Evolutionary conservation across 202 grass and related monocot genomes (phyloP).

Genomic region (Dendrocalamus latiflorus): DNA sequence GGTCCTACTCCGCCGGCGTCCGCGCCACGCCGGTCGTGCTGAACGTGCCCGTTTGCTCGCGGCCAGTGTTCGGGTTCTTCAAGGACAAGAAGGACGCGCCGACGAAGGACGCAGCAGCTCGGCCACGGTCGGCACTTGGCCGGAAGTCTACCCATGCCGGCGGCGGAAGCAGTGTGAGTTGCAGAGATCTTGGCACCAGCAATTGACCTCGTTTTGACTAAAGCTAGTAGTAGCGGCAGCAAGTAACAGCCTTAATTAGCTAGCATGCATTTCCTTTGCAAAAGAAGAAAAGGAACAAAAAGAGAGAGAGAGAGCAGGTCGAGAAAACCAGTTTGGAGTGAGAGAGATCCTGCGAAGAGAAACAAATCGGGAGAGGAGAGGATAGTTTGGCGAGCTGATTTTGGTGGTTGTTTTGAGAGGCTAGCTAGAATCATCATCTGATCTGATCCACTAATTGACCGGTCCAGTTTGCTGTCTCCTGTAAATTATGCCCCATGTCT

Average conservation of each 20-base stretch:
- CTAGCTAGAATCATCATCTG: neutral
- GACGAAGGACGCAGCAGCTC: too few relatives aligned
- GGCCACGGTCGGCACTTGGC: too few relatives aligned
- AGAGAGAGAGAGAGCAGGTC: neutral
- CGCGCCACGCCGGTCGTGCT: too few relatives aligned
- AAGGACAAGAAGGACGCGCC: too few relatives aligned
- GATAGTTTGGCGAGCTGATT: slow-evolving; percentile 12
- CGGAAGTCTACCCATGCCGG: neutral
- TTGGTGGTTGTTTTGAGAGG: neutral
- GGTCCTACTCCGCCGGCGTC: too few relatives aligned
- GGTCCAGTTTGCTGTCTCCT: neutral
- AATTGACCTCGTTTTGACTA: slow-evolving; percentile 38
- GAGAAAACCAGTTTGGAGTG: neutral
- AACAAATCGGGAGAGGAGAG: neutral
- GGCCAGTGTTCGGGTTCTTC: too few relatives aligned
- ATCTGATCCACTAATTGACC: slow-evolving; percentile 5
- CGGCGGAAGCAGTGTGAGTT: neutral
- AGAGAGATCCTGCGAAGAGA: neutral
- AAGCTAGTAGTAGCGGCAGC: neutral
- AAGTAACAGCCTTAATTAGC: neutral
- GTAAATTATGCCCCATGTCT: slow-evolving; percentile 31
- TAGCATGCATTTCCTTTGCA: neutral
- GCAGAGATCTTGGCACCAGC: slow-evolving; percentile 34
- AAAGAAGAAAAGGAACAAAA: slow-evolving; percentile 33
- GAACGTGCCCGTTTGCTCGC: too few relatives aligned